These are phyloP conservation scores for Pyrenochaeta sp. DNA, from an alignment of 2,329 filamentous ascomycete genomes.

Conservation along the genomic window DNA sequence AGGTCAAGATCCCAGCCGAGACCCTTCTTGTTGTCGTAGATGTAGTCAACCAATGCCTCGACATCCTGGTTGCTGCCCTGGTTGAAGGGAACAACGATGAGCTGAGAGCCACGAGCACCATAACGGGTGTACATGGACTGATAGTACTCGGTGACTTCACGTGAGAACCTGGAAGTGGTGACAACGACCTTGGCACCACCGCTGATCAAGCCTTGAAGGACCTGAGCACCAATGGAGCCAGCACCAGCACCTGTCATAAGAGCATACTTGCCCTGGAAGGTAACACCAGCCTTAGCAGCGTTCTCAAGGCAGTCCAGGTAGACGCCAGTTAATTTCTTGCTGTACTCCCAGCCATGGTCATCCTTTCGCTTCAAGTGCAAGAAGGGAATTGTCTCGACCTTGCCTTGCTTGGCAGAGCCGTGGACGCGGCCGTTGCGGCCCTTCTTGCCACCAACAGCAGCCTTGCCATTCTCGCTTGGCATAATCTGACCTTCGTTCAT, in stretches of 20 bases:
- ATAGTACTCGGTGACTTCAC: conserved; percentile 98
- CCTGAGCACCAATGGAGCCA: conserved; percentile 96
- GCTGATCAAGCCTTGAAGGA: conserved; percentile 92
- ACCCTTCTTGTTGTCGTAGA: conserved; percentile 95
- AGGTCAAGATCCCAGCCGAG: conserved; percentile 98
- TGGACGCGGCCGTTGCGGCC: conserved; percentile 61
- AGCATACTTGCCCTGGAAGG: conserved; percentile 92
- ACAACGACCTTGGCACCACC: conserved; percentile 97
- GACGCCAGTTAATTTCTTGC: conserved; percentile 93
- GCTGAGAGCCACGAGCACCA: conserved; percentile 90
- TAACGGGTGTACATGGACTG: conserved; percentile 97
- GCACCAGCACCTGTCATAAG: conserved; percentile 98
- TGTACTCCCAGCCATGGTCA: conserved; percentile 97
- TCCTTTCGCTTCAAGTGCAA: conserved; percentile 94
- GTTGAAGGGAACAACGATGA: conserved; percentile 98
- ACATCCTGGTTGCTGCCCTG: conserved; percentile 98
- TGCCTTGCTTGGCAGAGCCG: conserved; percentile 73
- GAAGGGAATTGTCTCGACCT: conserved; percentile 97
- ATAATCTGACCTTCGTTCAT: conserved; percentile 99
- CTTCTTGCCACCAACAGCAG: conserved; percentile 63
- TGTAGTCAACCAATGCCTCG: conserved; percentile 91
- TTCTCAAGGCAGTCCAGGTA: conserved; percentile 93
- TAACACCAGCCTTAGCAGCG: conserved; percentile 85
- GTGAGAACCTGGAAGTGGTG: conserved; percentile 94
- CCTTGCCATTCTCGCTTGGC: conserved; percentile 80